Conservation (phyloP, 1,139 yeast species). For the Taphrina sp. region DNA sequence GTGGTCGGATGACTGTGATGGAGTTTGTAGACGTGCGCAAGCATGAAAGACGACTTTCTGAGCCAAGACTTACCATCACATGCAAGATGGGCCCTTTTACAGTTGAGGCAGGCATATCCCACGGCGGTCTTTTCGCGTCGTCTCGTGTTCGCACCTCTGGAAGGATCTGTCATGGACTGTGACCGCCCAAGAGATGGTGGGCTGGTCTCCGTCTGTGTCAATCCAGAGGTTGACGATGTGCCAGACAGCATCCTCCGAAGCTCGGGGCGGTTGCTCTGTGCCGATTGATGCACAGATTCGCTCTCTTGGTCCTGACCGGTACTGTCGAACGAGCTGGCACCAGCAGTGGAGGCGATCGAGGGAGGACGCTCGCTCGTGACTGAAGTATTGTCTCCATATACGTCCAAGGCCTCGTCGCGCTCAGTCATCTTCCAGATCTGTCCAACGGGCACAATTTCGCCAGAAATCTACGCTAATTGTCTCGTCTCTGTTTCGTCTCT, state of each 20-base stretch:
- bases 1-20: not conserved
- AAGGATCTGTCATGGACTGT: not conserved
- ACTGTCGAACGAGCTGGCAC: constrained; percentile 17
- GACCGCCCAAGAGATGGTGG: too few species aligned
- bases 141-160: constrained; percentile 11
- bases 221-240: too few species aligned
- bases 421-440: too few species aligned
- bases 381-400: too few species aligned
- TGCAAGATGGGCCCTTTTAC: constrained; percentile 37
- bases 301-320: constrained; percentile 7
- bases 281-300: not conserved
- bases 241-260: too few species aligned
- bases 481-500: too few species aligned
- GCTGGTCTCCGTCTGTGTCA: too few species aligned
- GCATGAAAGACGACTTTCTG: not conserved
- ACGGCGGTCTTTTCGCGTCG: constrained; percentile 35
- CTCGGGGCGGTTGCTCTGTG: too few species aligned
- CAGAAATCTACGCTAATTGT: too few species aligned
- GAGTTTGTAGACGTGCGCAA: not conserved
- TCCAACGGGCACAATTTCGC: too few species aligned
- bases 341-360: constrained; percentile 9
- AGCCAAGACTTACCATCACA: constrained; percentile 34
- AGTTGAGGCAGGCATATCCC: constrained; percentile 35
- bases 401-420: too few species aligned
- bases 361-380: constrained; percentile 5